Evolutionary conservation across 1,284 basidiomycete species (phyloP).

Genomic region (Cystobasidiaceae sp.): DNA sequence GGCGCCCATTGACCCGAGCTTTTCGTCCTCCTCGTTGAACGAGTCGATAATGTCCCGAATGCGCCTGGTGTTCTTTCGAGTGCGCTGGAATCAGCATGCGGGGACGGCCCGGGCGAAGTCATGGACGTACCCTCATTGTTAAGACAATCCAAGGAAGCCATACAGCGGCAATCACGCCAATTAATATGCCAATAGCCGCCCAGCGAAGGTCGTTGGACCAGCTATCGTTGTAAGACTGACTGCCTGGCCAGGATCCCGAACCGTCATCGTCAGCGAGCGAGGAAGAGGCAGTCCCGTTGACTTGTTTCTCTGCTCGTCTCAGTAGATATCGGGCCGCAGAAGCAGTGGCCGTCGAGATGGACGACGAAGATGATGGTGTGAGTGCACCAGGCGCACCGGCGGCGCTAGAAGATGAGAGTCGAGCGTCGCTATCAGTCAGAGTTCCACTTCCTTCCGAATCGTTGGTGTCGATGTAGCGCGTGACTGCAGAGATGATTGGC

Average conservation of each 20-base stretch:
- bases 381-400: background rate
- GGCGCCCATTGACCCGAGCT: constrained; percentile 1
- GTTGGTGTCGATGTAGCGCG: constrained; percentile 6
- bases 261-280: background rate
- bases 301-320: background rate
- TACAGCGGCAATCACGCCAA: constrained; percentile 13
- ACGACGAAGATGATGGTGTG: background rate
- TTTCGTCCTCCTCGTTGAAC: constrained; percentile 21
- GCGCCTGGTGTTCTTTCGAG: constrained; percentile 15
- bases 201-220: constrained; percentile 6
- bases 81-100: background rate
- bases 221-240: background rate
- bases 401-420: background rate
- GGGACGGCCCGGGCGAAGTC: background rate
- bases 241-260: background rate
- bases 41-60: background rate
- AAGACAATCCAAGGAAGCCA: constrained; percentile 25
- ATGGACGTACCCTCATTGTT: constrained; percentile 3
- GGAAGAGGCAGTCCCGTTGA: too few relatives aligned
- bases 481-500: constrained; percentile 22
- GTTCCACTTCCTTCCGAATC: background rate
- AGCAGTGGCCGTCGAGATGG: background rate
- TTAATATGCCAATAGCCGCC: constrained; percentile 23
- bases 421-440: background rate
- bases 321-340: background rate